Percentiles rank a stretch among this genome's conserved stretches.
phyloP scores from a whole-genome alignment of 2,329 filamentous ascomycete genomes.

The Ophiostoma ips region DNA sequence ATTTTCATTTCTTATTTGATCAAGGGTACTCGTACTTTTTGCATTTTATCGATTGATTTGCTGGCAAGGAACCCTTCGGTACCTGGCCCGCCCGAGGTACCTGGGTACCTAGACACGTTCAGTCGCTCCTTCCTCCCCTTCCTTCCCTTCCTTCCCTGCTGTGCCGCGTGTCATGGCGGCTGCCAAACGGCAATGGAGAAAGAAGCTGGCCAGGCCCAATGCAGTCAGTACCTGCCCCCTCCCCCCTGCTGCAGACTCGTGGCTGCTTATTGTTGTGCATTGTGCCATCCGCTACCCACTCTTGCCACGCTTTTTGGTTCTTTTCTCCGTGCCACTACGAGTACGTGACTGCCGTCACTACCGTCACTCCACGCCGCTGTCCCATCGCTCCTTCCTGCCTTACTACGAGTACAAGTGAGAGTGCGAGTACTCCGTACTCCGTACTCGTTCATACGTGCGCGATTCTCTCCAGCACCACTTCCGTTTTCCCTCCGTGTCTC shows the following conservation, averaged over 20 bases:
- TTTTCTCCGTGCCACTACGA: background rate
- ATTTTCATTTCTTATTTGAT: too few species aligned
- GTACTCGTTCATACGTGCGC: too few species aligned
- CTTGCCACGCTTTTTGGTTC: background rate
- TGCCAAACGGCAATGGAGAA: background rate
- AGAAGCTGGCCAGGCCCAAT: background rate
- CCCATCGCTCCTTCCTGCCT: too few species aligned
- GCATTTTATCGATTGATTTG: too few species aligned
- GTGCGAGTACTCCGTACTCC: too few species aligned
- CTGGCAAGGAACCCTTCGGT: too few species aligned
- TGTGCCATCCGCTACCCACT: background rate
- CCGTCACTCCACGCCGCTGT: too few species aligned
- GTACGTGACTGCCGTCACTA: too few species aligned
- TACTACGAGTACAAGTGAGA: too few species aligned
- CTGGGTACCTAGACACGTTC: slow-evolving; percentile 3
- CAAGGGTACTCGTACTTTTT: too few species aligned
- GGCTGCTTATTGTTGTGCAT: background rate
- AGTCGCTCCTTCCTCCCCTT: background rate
- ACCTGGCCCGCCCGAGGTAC: background rate
- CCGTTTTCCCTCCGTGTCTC: background rate
- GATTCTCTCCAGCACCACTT: too few species aligned
- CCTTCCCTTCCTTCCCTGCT: background rate
- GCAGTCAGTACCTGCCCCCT: too few species aligned
- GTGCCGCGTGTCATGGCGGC: background rate
- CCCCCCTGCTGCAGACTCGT: background rate